Evolutionary conservation across 805 yeast species (phyloP), one percentile per base, ranked within the genome.

Genomic region (Yarrowia porcina): DNA sequence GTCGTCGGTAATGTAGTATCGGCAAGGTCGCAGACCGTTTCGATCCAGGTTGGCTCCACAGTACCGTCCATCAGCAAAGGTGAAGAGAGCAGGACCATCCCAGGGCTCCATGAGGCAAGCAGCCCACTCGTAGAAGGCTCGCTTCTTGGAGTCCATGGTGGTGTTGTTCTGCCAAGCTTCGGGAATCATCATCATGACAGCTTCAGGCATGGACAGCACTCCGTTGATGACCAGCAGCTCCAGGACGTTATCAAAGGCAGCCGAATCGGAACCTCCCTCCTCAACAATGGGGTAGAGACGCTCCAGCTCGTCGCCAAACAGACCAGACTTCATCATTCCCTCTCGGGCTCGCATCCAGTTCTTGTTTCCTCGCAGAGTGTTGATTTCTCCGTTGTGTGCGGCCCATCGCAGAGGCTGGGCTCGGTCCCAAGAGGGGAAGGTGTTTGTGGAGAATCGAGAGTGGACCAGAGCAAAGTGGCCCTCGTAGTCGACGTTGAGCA

Each of bases 401-500:
- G 96, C 90, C 88, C 96, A 87, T 75, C 98, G 82, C 72, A 93
- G 82, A 54, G 99, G 99, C 77, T 93, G 99, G 23, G 99, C 98
- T 77, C 99, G 85, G 77, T 94, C 99, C 99, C 99, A 93, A n/a
- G 97, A 90, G 52, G 99, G 99, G 84, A 93, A 93, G 54, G 99
- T 93, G 76, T 93, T 93, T 32, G 99, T 93, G 64, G 97, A 91
- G 81, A 93, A 93, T 74, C 99, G 85, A 23, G 98, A 92, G 79
- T 93, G 99, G 59, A 93, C 98, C 42, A 93, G 82, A 15, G 97
- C 96, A 80, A 94, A 90, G 73, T 92, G 97, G 49, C 96, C 94
- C 77, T 90, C 93, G 76, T 86, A 93, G 72, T 91, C 94, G 27
- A 91, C 93, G 74, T 90, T 91, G 66, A 85, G 87, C 73, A 93